phyloP scores from a whole-genome alignment of 768 basidiomycete genomes.

The Rhodotorula diobovata region DNA sequence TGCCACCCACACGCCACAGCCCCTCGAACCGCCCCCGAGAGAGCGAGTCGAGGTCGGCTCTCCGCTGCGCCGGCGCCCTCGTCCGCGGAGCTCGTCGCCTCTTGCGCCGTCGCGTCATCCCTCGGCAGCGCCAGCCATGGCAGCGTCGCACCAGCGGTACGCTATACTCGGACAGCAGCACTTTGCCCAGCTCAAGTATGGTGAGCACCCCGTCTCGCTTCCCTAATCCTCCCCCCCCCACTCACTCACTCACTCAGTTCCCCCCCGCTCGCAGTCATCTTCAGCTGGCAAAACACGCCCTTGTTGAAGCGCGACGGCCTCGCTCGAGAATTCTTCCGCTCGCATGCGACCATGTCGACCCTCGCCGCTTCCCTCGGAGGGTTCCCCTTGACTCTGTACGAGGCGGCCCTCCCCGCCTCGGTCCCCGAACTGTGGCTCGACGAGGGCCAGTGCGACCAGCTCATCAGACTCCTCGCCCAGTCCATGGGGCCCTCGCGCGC shows the following conservation, averaged over 20 bases:
- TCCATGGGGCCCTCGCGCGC: slow-evolving; percentile 27
- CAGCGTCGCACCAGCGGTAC: too few species aligned
- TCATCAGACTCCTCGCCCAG: slow-evolving; percentile 9
- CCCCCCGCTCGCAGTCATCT: slow-evolving; percentile 4
- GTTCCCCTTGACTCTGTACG: slow-evolving; percentile 15
- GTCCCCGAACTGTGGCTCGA: slow-evolving; percentile 23
- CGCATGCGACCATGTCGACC: slow-evolving; percentile 6
- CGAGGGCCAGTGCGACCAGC: not conserved
- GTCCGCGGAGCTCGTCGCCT: too few species aligned
- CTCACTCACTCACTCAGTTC: not conserved
- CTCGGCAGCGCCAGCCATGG: too few species aligned
- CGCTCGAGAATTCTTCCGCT: slow-evolving; percentile 6
- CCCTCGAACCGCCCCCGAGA: too few species aligned
- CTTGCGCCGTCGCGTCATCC: too few species aligned
- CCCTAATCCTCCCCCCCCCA: not conserved
- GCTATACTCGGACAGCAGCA: too few species aligned
- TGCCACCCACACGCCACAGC: too few species aligned
- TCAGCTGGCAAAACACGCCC: slow-evolving; percentile 24
- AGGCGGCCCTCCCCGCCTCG: not conserved
- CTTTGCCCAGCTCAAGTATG: not conserved
- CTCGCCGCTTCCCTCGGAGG: slow-evolving; percentile 13
- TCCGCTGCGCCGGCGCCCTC: too few species aligned
- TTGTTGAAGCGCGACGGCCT: slow-evolving; percentile 18
- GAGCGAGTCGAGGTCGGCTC: too few species aligned
- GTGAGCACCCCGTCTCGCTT: not conserved